phyloP scores from a whole-genome alignment of 176 grass and related monocot genomes.

The Musa beccarii region DNA sequence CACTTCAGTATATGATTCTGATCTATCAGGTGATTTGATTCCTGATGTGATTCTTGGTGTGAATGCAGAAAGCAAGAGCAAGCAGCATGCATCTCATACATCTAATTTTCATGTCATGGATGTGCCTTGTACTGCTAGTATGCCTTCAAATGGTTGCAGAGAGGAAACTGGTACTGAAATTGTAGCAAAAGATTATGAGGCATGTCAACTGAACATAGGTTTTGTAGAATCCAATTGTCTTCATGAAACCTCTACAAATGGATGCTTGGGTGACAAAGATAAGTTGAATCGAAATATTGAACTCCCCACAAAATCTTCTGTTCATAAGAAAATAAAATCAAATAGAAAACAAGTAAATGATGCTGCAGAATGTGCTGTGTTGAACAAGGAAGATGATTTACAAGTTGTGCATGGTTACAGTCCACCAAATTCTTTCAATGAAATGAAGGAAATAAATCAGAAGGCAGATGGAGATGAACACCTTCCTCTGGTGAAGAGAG shows the following conservation, averaged over 20 bases:
- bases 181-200: slow-evolving; percentile 4
- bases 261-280: slow-evolving; percentile 35
- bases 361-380: slow-evolving; percentile 15
- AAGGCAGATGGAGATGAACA: slow-evolving; percentile 89
- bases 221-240: too few species aligned
- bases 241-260: slow-evolving; percentile 36
- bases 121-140: slow-evolving; percentile 11
- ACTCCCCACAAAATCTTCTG: slow-evolving; percentile 23
- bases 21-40: slow-evolving; percentile 30
- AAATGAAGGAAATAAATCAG: slow-evolving; percentile 27
- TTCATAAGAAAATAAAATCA: slow-evolving; percentile 44
- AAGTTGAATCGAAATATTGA: slow-evolving; percentile 38
- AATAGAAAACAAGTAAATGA: slow-evolving; percentile 32
- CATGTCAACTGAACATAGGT: too few species aligned
- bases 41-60: slow-evolving; percentile 25
- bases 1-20: slow-evolving; percentile 28
- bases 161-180: slow-evolving; percentile 23
- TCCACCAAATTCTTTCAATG: slow-evolving; percentile 49
- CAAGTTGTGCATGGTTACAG: slow-evolving; percentile 27
- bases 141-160: slow-evolving; percentile 12
- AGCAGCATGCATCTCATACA: slow-evolving; percentile 16
- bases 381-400: slow-evolving; percentile 19
- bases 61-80: slow-evolving; percentile 17
- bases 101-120: slow-evolving; percentile 7
- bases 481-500: slow-evolving; percentile 95